Base-by-base conservation (phyloP, 2,329 filamentous ascomycete species). In the Cercospora citrullina region DNA sequence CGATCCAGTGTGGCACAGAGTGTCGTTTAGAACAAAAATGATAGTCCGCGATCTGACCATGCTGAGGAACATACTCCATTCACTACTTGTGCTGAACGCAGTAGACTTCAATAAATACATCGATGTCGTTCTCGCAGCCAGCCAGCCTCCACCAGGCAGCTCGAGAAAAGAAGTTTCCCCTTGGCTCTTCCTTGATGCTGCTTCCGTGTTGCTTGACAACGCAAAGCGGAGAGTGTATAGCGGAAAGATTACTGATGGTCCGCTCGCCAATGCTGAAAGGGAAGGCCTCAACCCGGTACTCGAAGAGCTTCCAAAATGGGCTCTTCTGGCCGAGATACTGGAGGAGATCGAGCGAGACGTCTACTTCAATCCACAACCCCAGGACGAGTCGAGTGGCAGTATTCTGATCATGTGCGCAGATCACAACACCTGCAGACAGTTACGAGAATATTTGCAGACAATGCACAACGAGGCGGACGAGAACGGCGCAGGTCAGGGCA, bases 331-430 rank as follows among this genome's bases (percentile, higher is more conserved):
- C n/a, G 93, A 97, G 66, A 90, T 97, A 0, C 82, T 99, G 4
- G 90, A 94, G 71, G 95, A 99, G 79, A 97, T 99, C 73, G 95
- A 98, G 75, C 88, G 90, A 63, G 94, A 97, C 75, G 85, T 93
- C 16, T 95, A 96, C 77, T 90, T 96, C 75, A 94, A 96, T 70
- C 91, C 92, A 5, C 82, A 84, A 8, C 81, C 85, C n/a, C 85
- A 87, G 65, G 93, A 95, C 77, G 92, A 93, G 74, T 96, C 93
- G 0, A 96, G 93, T 76, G 91, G 92, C n/a, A 92, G 92, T 2
- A 93, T 97, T 60, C 82, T 99, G 36, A 92, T 99, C 77, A 98
- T 99, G 95, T 98, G 94, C 77, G 90, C 90, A 28, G 94, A 96
- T 75, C 89, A 91, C 66, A 88, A 89, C 65, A 96, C 93, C 8